Evolutionary conservation across 2,329 filamentous ascomycete genomes (phyloP).

Genomic region (Fusarium oligoseptatum): DNA sequence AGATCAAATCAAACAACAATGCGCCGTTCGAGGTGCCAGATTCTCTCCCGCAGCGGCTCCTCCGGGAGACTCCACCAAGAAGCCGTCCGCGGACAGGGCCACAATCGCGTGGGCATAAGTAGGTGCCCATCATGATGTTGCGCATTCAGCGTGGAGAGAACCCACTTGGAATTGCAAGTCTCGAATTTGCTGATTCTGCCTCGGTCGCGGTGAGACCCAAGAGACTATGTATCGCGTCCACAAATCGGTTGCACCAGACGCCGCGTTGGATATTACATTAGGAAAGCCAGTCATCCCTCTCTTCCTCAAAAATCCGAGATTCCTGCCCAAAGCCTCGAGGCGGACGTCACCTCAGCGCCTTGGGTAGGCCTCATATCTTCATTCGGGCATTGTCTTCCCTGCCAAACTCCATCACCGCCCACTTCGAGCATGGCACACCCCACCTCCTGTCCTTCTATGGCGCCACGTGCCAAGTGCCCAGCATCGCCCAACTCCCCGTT

Average conservation of each 20-base stretch:
- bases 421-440: slow-evolving; percentile 34
- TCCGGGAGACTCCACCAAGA: slow-evolving; percentile 25
- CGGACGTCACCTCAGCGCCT: slow-evolving; percentile 10
- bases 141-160: slow-evolving; percentile 34
- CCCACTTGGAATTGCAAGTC: slow-evolving; percentile 13
- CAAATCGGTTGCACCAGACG: not conserved
- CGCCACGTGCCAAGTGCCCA: slow-evolving; percentile 46
- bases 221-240: slow-evolving; percentile 10
- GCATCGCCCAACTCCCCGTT: slow-evolving; percentile 40
- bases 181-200: slow-evolving; percentile 12
- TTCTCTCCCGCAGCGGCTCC: slow-evolving; percentile 16
- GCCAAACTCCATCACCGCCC: slow-evolving; percentile 37
- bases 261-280: slow-evolving; percentile 7
- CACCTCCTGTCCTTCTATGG: slow-evolving; percentile 45
- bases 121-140: slow-evolving; percentile 25
- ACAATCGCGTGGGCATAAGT: slow-evolving; percentile 19
- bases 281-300: slow-evolving; percentile 1
- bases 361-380: slow-evolving; percentile 11
- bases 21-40: not conserved
- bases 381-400: slow-evolving; percentile 17
- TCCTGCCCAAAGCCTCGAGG: slow-evolving; percentile 27
- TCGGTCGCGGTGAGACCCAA: slow-evolving; percentile 19
- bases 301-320: slow-evolving; percentile 13
- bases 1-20: slow-evolving; percentile 15
- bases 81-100: slow-evolving; percentile 25